Conservation (phyloP, 2,329 filamentous ascomycete genomes). For the Nothophaeocryptopus gaeumannii region DNA sequence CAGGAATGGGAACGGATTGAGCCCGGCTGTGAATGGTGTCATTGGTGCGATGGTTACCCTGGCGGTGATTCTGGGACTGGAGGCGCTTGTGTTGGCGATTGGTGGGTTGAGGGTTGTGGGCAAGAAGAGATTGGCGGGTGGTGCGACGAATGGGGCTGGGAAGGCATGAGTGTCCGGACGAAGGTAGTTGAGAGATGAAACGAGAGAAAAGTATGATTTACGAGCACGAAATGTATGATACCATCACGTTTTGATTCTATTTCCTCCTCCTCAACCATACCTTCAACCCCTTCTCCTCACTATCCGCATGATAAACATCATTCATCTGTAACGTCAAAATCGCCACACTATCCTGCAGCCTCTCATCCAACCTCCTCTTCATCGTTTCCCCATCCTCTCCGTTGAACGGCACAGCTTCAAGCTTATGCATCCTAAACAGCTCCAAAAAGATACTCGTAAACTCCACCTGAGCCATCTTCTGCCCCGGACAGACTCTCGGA, state of each 20-base stretch:
- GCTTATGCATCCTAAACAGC: constrained; percentile 29
- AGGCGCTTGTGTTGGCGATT: constrained; percentile 52
- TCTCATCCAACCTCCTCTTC: constrained; percentile 22
- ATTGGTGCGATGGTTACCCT: constrained; percentile 71
- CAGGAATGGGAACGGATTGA: constrained; percentile 51
- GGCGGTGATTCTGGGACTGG: constrained; percentile 59
- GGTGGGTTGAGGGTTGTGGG: constrained; percentile 59
- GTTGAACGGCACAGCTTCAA: constrained; percentile 24
- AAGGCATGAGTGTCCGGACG: too few relatives aligned
- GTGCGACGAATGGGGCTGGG: background rate
- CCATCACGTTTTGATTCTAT: too few relatives aligned
- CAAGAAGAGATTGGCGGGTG: constrained; percentile 45
- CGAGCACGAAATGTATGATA: too few relatives aligned
- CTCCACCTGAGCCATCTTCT: constrained; percentile 57
- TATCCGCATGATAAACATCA: constrained; percentile 24
- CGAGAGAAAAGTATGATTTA: too few relatives aligned
- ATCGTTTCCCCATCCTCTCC: constrained; percentile 15
- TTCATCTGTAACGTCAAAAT: constrained; percentile 32
- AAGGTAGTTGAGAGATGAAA: too few relatives aligned
- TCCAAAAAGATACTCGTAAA: constrained; percentile 49
- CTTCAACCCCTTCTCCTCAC: constrained; percentile 11
- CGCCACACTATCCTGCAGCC: constrained; percentile 24
- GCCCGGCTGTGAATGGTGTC: constrained; percentile 72
- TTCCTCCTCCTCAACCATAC: constrained; percentile 17
- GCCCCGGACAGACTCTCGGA: constrained; percentile 51